Conservation (phyloP, 2,329 filamentous ascomycete genomes). For the Pseudogymnoascus sp. region DNA sequence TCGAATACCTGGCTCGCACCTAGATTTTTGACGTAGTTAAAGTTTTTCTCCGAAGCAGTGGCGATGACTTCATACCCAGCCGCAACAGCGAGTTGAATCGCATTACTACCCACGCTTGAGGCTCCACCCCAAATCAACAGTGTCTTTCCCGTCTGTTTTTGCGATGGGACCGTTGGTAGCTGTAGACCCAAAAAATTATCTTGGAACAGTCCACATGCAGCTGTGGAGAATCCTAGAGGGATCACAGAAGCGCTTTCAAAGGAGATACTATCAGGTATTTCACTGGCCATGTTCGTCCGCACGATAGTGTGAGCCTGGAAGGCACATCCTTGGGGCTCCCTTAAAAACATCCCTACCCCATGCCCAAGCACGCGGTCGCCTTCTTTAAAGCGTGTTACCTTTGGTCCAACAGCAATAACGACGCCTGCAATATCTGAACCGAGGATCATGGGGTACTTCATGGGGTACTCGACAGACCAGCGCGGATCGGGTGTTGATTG, state of each 20-base stretch:
- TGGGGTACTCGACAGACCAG: conserved; percentile 20
- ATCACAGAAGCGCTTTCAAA: conserved; percentile 26
- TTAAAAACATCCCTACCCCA: conserved; percentile 8
- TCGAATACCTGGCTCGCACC: conserved; percentile 37
- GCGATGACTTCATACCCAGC: conserved; percentile 34
- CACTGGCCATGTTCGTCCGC: conserved; percentile 19
- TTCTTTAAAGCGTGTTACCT: conserved; percentile 33
- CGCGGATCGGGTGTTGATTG: conserved; percentile 15
- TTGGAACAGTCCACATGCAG: conserved; percentile 25
- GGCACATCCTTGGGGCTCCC: conserved; percentile 17
- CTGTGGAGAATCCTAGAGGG: conserved; percentile 25
- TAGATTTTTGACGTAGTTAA: conserved; percentile 28
- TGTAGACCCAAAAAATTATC: conserved; percentile 17
- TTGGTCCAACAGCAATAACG: conserved; percentile 41
- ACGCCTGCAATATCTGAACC: conserved; percentile 47
- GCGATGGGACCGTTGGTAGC: conserved; percentile 18
- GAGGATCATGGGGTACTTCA: conserved; percentile 30
- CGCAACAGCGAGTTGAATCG: conserved; percentile 35
- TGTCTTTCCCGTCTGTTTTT: conserved; percentile 24
- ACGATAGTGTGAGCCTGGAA: conserved; percentile 28
- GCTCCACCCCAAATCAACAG: conserved; percentile 28
- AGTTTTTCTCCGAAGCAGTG: conserved; percentile 28
- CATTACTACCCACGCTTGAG: conserved; percentile 20
- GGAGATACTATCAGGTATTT: conserved; percentile 23
- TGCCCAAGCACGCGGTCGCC: conserved; percentile 42